These are phyloP conservation scores for Zygosaccharomyces sapae DNA, from an alignment of 1,139 yeast genomes.

Conservation along the genomic window DNA sequence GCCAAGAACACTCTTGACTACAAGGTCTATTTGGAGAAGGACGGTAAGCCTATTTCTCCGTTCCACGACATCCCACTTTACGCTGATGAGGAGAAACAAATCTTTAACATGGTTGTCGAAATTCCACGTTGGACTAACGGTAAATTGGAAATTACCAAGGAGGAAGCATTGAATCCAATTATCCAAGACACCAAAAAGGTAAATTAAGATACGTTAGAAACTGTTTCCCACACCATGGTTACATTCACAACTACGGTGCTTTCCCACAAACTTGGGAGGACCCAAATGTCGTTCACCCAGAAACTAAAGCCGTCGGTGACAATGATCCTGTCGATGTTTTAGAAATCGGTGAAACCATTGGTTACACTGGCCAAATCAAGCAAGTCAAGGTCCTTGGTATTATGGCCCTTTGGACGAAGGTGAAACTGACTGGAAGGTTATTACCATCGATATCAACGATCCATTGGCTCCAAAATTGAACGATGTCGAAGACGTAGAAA, in stretches of 20 bases:
- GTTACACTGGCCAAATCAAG: constrained; percentile 70
- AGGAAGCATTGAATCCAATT: constrained; percentile 68
- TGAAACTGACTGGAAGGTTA: constrained; percentile 95
- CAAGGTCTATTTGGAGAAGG: constrained; percentile 71
- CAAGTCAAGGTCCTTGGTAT: constrained; percentile 82
- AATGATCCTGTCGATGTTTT: constrained; percentile 89
- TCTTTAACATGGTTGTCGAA: constrained; percentile 83
- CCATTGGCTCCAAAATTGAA: constrained; percentile 71
- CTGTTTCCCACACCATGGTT: constrained; percentile 87
- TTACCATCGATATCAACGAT: constrained; percentile 78
- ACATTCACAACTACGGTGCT: constrained; percentile 90
- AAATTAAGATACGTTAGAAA: constrained; percentile 78
- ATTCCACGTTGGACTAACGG: constrained; percentile 92
- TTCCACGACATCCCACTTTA: constrained; percentile 75
- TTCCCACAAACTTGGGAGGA: constrained; percentile 97
- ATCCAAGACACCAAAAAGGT: constrained; percentile 84
- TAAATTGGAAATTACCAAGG: constrained; percentile 76
- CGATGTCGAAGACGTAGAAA: constrained; percentile 78
- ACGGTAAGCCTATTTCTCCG: constrained; percentile 66
- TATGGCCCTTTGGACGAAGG: constrained; percentile 88
- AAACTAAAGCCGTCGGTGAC: constrained; percentile 79
- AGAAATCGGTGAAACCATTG: constrained; percentile 75
- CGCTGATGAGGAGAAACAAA: constrained; percentile 58
- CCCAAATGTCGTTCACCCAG: constrained; percentile 58
- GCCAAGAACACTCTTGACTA: constrained; percentile 88